Conservation (phyloP, 805 yeast species). For the Candida schatavii region DNA sequence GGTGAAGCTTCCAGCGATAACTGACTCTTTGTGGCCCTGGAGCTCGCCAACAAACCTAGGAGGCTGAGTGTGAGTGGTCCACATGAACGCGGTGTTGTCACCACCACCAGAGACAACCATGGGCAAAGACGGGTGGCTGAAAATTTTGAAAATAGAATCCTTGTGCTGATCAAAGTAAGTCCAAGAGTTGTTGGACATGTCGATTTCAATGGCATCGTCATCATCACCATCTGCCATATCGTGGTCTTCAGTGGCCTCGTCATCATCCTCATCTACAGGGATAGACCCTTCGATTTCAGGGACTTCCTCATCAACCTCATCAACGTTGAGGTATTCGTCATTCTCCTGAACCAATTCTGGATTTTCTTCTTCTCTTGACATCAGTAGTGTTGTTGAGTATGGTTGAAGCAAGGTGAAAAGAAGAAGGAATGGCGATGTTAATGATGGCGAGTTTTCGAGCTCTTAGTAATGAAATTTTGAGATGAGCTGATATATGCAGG, state of each 20-base stretch:
- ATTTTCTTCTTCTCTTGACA: conserved; percentile 5
- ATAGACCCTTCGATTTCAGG: conserved; percentile 29
- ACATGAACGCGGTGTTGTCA: conserved; percentile 81
- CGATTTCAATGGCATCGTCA: conserved; percentile 66
- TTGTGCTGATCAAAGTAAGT: conserved; percentile 85
- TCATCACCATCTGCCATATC: conserved; percentile 38
- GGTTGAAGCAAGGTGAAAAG: too few relatives aligned
- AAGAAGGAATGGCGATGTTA: background rate
- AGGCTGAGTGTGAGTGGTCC: conserved; percentile 90
- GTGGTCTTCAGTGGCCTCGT: conserved; percentile 21
- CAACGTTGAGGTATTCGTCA: conserved; percentile 25
- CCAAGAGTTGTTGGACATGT: conserved; percentile 85
- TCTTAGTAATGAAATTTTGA: background rate
- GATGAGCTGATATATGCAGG: background rate
- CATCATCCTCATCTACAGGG: conserved; percentile 36
- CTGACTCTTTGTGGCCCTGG: conserved; percentile 83
- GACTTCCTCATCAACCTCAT: conserved; percentile 36
- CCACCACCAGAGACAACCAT: conserved; percentile 93
- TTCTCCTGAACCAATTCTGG: conserved; percentile 15
- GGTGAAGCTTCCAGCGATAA: conserved; percentile 80
- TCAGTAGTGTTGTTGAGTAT: background rate
- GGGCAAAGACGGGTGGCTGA: conserved; percentile 81
- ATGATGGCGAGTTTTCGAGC: background rate
- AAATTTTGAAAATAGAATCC: conserved; percentile 83
- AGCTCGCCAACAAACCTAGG: conserved; percentile 76